phyloP scores from a whole-genome alignment of 2,329 filamentous ascomycete species.

The Xylaria sp. region DNA sequence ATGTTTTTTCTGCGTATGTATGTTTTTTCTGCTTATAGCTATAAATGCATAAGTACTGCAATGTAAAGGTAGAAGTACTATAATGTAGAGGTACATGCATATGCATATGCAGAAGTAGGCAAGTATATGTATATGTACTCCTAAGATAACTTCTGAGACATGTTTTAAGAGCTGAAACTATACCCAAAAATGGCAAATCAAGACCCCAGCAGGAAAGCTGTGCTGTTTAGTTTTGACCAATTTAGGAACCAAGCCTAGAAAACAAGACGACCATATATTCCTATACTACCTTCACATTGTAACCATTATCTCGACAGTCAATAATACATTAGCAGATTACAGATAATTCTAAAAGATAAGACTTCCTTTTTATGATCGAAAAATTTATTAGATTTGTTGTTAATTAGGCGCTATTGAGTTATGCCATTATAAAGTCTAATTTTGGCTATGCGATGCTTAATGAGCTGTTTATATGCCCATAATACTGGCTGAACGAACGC shows the following conservation, averaged over 20 bases:
- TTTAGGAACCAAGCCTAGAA: neutral
- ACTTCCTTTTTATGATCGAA: neutral
- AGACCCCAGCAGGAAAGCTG: too few relatives aligned
- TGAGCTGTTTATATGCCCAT: neutral
- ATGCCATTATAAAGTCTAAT: neutral
- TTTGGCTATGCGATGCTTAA: neutral
- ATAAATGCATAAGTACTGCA: too few relatives aligned
- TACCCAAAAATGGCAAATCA: too few relatives aligned
- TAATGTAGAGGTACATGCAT: too few relatives aligned
- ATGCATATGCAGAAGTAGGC: too few relatives aligned
- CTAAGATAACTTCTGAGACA: too few relatives aligned
- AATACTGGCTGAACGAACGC: constrained; percentile 3
- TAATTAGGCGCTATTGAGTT: neutral
- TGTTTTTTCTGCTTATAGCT: too few relatives aligned
- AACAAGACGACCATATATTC: neutral
- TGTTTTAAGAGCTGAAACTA: too few relatives aligned
- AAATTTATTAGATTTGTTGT: neutral
- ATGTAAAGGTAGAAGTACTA: too few relatives aligned
- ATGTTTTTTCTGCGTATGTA: too few relatives aligned
- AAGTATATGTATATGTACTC: too few relatives aligned
- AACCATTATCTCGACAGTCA: neutral
- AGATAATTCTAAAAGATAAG: neutral
- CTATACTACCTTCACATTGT: too few relatives aligned
- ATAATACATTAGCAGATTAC: neutral
- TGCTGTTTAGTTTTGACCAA: constrained; percentile 2